These are phyloP conservation scores for Malus orientalis DNA, from an alignment of 306 rosid genomes.

Conservation along the genomic window DNA sequence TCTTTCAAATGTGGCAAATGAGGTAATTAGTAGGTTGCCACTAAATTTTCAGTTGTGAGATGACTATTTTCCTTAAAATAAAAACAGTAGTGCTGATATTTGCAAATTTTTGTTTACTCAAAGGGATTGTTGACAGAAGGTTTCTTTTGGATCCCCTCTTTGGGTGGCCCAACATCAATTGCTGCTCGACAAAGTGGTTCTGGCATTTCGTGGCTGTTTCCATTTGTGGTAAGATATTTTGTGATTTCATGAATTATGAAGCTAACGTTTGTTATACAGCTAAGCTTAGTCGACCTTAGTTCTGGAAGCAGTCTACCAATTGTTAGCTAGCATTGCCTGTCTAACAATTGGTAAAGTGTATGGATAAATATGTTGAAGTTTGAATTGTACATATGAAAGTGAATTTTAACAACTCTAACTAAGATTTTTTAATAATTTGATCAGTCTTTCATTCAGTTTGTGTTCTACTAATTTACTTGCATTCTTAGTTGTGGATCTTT, in stretches of 20 bases:
- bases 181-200: slow-evolving; percentile 98
- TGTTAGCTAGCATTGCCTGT: too few relatives aligned
- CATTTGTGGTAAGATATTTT: slow-evolving; percentile 74
- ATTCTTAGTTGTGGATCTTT: slow-evolving; percentile 4
- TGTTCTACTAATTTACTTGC: neutral
- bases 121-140: slow-evolving; percentile 98
- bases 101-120: slow-evolving; percentile 15
- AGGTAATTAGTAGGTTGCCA: slow-evolving; percentile 37
- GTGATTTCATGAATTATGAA: slow-evolving; percentile 11
- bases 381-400: neutral
- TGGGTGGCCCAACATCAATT: slow-evolving; percentile 93
- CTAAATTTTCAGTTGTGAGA: neutral
- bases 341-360: neutral
- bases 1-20: slow-evolving; percentile 97
- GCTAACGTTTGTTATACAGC: slow-evolving; percentile 5
- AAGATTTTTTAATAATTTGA: neutral
- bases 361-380: neutral
- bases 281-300: neutral
- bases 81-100: slow-evolving; percentile 22
- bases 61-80: neutral
- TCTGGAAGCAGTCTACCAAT: neutral
- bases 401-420: neutral
- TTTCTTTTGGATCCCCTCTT: slow-evolving; percentile 97
- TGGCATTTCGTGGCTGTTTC: slow-evolving; percentile 92
- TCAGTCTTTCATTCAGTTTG: neutral